phyloP scores from a whole-genome alignment of 2,329 filamentous ascomycete species.

The Colletotrichum neosansevieriae region DNA sequence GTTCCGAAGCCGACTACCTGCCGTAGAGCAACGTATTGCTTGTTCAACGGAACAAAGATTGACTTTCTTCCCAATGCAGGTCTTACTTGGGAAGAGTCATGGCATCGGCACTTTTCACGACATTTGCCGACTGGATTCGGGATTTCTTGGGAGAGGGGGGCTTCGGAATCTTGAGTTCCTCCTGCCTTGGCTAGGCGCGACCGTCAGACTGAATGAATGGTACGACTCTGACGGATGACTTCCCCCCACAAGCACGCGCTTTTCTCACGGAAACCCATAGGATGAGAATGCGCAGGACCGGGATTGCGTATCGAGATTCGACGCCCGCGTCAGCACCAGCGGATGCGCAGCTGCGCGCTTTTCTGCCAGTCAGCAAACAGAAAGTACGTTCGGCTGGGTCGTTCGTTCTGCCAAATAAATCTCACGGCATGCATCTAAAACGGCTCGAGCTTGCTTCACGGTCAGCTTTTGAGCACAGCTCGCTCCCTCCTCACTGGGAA shows the following conservation, averaged over 20 bases:
- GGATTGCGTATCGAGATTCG: background rate
- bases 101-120: background rate
- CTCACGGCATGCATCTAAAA: too few relatives aligned
- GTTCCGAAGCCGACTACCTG: background rate
- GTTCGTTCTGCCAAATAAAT: too few relatives aligned
- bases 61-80: slow-evolving; percentile 3
- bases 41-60: background rate
- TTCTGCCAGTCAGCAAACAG: slow-evolving; percentile 6
- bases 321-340: slow-evolving; percentile 24
- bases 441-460: too few relatives aligned
- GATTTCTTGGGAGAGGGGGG: background rate
- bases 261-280: background rate
- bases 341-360: slow-evolving; percentile 1
- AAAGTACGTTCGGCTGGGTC: too few relatives aligned
- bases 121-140: slow-evolving; percentile 17
- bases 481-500: too few relatives aligned
- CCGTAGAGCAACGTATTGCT: slow-evolving; percentile 2
- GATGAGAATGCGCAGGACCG: background rate
- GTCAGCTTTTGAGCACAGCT: background rate
- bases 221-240: slow-evolving; percentile 22
- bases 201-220: slow-evolving; percentile 23
- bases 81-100: background rate
- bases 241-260: background rate
- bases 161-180: slow-evolving; percentile 5
- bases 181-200: background rate